These are phyloP conservation scores for Colletotrichum cordylinicola DNA, from an alignment of 2,329 filamentous ascomycete species.

Conservation along the genomic window DNA sequence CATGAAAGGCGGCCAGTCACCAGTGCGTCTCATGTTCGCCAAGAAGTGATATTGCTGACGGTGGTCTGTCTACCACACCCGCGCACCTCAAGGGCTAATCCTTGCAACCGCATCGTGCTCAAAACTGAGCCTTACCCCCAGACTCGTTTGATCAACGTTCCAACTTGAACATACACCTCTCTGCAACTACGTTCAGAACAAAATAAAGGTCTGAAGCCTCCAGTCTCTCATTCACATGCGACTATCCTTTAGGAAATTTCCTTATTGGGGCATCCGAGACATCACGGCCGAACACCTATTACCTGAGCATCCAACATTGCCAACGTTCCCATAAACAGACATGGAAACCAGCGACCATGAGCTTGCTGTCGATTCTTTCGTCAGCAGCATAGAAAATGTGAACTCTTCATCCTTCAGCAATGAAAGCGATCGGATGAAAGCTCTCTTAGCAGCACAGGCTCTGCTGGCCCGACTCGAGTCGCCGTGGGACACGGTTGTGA, in stretches of 20 bases:
- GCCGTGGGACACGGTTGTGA: neutral
- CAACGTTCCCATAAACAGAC: too few relatives aligned
- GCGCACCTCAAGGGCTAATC: neutral
- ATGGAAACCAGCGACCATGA: neutral
- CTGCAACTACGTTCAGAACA: fast-evolving
- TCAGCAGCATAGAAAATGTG: neutral
- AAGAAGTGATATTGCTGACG: neutral
- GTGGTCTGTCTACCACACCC: neutral
- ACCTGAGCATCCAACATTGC: neutral
- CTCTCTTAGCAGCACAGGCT: neutral
- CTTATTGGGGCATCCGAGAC: neutral
- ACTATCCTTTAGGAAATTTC: neutral
- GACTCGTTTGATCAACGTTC: neutral
- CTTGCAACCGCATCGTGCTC: neutral
- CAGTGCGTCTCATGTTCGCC: neutral
- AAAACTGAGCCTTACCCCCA: neutral
- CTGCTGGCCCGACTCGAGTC: neutral
- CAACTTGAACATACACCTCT: neutral
- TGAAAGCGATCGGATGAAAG: neutral
- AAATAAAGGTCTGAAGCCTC: fast-evolving
- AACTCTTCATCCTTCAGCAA: neutral
- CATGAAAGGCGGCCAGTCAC: neutral
- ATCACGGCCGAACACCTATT: neutral
- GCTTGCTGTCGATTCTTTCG: neutral
- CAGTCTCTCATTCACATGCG: neutral